Evolutionary conservation across 352 stramenopile species (phyloP).

Genomic region (Globisporangium canariense): DNA sequence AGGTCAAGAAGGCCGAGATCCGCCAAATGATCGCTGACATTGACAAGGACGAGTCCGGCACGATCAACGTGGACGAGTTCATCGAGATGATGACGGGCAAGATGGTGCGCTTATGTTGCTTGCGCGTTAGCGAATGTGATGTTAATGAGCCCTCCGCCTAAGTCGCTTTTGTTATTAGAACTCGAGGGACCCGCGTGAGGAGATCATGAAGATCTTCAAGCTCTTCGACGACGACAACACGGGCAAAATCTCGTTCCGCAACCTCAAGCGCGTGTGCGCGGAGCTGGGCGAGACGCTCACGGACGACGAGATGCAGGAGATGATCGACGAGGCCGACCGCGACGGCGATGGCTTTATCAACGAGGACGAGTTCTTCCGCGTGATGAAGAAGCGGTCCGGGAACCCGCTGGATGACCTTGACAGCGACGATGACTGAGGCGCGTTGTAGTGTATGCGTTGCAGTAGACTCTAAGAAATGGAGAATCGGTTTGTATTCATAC

Average conservation of each 20-base stretch:
- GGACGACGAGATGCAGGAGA: slow-evolving; percentile 89
- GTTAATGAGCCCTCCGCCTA: neutral
- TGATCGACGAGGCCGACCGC: slow-evolving; percentile 94
- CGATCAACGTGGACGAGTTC: slow-evolving; percentile 92
- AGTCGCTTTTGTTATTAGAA: slow-evolving; percentile 31
- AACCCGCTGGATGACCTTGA: slow-evolving; percentile 91
- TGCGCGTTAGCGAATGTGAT: neutral
- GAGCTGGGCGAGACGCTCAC: slow-evolving; percentile 76
- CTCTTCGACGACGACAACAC: slow-evolving; percentile 96
- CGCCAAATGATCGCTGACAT: slow-evolving; percentile 91
- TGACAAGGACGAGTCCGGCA: slow-evolving; percentile 91
- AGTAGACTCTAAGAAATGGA: neutral
- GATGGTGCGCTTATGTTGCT: slow-evolving; percentile 49
- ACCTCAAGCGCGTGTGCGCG: slow-evolving; percentile 91
- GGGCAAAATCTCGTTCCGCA: slow-evolving; percentile 93
- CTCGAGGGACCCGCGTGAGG: slow-evolving; percentile 84
- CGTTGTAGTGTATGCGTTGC: neutral
- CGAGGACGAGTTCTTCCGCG: slow-evolving; percentile 93
- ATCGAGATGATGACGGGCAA: slow-evolving; percentile 94
- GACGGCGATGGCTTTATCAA: slow-evolving; percentile 93
- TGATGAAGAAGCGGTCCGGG: slow-evolving; percentile 95
- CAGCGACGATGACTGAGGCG: slow-evolving; percentile 82
- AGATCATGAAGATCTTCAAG: slow-evolving; percentile 93
- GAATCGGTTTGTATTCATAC: neutral
- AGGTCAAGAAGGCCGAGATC: slow-evolving; percentile 92